Evolutionary conservation across 2,329 filamentous ascomycete genomes (phyloP).

Genomic region (Lizonia empirigonia): DNA sequence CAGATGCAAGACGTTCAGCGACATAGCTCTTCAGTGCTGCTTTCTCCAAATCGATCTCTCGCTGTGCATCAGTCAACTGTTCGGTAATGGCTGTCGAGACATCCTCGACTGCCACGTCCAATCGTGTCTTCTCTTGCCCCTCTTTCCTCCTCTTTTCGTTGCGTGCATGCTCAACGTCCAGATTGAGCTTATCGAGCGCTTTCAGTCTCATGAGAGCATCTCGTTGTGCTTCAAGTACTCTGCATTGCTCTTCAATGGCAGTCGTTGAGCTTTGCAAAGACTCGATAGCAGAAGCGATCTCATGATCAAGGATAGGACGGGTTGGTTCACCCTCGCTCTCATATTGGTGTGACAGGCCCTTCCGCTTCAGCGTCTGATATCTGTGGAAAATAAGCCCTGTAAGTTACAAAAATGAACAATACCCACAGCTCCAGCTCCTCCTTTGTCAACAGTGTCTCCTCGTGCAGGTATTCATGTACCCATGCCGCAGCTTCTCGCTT

Average conservation of each 20-base stretch:
- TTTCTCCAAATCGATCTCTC: slow-evolving; percentile 56
- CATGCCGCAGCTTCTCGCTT: slow-evolving; percentile 50
- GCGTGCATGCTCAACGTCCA: slow-evolving; percentile 45
- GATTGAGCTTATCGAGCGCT: slow-evolving; percentile 53
- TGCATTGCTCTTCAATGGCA: slow-evolving; percentile 67
- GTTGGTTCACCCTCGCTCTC: slow-evolving; percentile 35
- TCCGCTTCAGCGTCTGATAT: slow-evolving; percentile 43
- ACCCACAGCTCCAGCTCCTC: slow-evolving; percentile 57
- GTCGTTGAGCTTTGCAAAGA: slow-evolving; percentile 69
- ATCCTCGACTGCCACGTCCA: slow-evolving; percentile 49
- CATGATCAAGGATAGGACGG: slow-evolving; percentile 62
- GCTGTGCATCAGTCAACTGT: slow-evolving; percentile 50
- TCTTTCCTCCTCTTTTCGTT: slow-evolving; percentile 47
- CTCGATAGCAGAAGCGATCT: slow-evolving; percentile 65
- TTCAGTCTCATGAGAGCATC: slow-evolving; percentile 63
- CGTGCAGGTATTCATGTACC: slow-evolving; percentile 55
- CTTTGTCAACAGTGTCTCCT: slow-evolving; percentile 54
- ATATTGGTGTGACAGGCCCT: slow-evolving; percentile 40
- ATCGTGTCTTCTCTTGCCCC: slow-evolving; percentile 50
- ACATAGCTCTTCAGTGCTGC: slow-evolving; percentile 57
- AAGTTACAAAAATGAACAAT: background rate
- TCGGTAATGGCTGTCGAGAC: slow-evolving; percentile 36
- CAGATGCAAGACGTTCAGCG: slow-evolving; percentile 60
- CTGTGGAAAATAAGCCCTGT: slow-evolving; percentile 18
- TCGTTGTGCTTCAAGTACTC: slow-evolving; percentile 65